A percentile compares a stretch with the other conserved stretches of the same genome.
Conservation (phyloP, 345 rosid species). For the Chamaenerion angustifolium region DNA sequence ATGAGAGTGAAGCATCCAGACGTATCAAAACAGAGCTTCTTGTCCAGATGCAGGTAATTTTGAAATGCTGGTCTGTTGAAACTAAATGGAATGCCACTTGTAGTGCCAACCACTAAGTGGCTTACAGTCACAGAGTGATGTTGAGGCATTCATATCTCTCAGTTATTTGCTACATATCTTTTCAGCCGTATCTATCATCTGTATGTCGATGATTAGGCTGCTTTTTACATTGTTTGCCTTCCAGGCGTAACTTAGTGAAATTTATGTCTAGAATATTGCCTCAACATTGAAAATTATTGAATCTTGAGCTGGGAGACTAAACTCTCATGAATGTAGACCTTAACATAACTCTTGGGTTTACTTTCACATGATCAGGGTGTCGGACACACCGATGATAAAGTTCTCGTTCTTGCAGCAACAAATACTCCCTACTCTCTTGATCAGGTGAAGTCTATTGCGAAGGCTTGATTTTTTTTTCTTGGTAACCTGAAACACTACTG, state of each 20-base stretch:
- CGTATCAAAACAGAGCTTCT: slow-evolving; percentile 96
- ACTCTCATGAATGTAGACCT: too few relatives aligned
- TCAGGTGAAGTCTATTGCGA: slow-evolving; percentile 35
- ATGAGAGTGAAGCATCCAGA: slow-evolving; percentile 93
- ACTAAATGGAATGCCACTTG: not conserved
- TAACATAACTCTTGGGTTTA: too few relatives aligned
- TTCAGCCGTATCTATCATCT: not conserved
- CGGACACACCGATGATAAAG: slow-evolving; percentile 78
- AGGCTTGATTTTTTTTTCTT: slow-evolving; percentile 7
- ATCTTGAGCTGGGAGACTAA: too few relatives aligned
- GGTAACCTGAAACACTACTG: not conserved
- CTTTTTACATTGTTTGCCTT: not conserved
- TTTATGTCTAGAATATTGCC: too few relatives aligned
- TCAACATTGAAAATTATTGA: too few relatives aligned
- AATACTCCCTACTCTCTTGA: slow-evolving; percentile 89
- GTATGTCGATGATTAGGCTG: too few relatives aligned
- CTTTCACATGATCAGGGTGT: slow-evolving; percentile 46
- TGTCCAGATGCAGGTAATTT: slow-evolving; percentile 89
- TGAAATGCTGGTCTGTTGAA: slow-evolving; percentile 2
- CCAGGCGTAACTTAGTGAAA: too few relatives aligned
- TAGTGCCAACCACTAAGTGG: too few relatives aligned
- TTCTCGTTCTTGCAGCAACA: slow-evolving; percentile 92
- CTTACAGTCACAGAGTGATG: too few relatives aligned
- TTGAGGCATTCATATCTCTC: too few relatives aligned
- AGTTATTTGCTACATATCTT: not conserved